Base-by-base conservation (phyloP, 1,139 yeast genomes). In the Saccharomyces hybrid region DNA sequence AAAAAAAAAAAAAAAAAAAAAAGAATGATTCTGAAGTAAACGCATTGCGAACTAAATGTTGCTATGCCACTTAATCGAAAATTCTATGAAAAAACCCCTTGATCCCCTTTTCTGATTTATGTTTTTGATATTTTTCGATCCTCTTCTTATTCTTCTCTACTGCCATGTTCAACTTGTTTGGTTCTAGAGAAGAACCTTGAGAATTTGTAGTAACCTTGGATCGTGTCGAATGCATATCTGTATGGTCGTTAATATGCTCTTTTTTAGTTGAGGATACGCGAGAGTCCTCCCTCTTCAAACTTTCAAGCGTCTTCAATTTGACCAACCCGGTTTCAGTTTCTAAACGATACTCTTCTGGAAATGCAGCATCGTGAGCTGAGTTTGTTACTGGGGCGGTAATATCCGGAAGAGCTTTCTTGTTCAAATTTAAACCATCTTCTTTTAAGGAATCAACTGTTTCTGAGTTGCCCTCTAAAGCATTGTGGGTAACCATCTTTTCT, bases 301-400 rank as follows among this genome's bases (percentile, higher is more conserved):
- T 49, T n/a, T 62, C 65, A 7, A 66, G 50, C 1, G 68, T 66
- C 50, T 62, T 60, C 52, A 62, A 59, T 44, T 62, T 67, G 2
- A 87, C 95, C 52, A 87, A 74, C 55, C 95, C 95, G 1, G 93
- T 86, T 47, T 76, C 77, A 1, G 95, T 87, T 72, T 87, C 95
- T 59, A 86, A 64, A 20, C 84, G 81, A 67, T 85, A 87, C 68
- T 87, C 95, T 73, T 87, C 95, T 5, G 95, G 95, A 73, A 87
- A 86, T 46, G 38, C 42, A 26, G 83, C 54, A 16, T 63, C 50
- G 6, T 54, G 54, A 2, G 50, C 54, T 2, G 52, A 50, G 4
- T 54, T 48, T 2, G 60, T 53, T 14, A 62, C 47, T 5, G 72
- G 71, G 2, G 63, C 61, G 44, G 63, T 64, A 23, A 61, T 52